These are phyloP conservation scores for Potentilla sterilis DNA, from an alignment of 306 rosid genomes.

Conservation along the genomic window DNA sequence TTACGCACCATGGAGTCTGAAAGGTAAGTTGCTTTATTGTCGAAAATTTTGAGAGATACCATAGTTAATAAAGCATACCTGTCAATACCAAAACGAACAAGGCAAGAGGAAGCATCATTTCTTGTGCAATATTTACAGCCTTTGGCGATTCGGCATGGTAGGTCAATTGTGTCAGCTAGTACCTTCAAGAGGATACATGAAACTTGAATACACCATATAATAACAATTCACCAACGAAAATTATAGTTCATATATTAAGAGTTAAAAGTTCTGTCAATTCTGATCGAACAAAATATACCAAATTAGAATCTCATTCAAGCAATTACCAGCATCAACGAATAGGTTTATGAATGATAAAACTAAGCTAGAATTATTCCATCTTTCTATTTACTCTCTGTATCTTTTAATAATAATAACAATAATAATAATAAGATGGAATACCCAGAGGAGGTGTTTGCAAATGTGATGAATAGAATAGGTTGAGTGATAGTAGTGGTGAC, in stretches of 20 bases:
- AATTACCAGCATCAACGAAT: not conserved
- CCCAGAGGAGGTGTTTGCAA: not conserved
- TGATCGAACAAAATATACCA: not conserved
- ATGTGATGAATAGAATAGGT: not conserved
- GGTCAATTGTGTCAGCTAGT: slow-evolving; percentile 76
- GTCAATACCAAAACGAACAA: slow-evolving; percentile 80
- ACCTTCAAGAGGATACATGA: slow-evolving; percentile 55
- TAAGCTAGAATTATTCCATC: too few relatives aligned
- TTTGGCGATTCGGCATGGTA: slow-evolving; percentile 97
- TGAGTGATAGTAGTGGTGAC: not conserved
- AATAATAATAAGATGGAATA: not conserved
- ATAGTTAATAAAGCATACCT: slow-evolving; percentile 45
- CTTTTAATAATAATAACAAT: not conserved
- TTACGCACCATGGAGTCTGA: slow-evolving; percentile 19
- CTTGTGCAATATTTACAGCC: slow-evolving; percentile 91
- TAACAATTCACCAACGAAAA: not conserved
- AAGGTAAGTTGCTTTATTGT: slow-evolving; percentile 20
- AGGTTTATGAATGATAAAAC: not conserved
- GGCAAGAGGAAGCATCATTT: slow-evolving; percentile 91
- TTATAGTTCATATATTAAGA: not conserved
- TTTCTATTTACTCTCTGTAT: not conserved
- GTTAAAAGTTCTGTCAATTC: not conserved
- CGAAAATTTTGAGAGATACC: slow-evolving; percentile 14
- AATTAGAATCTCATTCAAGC: not conserved
- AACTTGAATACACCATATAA: slow-evolving; percentile 13